Evolutionary conservation across 306 rosid genomes (phyloP).

Genomic region (Hylodesmum podocarpum): DNA sequence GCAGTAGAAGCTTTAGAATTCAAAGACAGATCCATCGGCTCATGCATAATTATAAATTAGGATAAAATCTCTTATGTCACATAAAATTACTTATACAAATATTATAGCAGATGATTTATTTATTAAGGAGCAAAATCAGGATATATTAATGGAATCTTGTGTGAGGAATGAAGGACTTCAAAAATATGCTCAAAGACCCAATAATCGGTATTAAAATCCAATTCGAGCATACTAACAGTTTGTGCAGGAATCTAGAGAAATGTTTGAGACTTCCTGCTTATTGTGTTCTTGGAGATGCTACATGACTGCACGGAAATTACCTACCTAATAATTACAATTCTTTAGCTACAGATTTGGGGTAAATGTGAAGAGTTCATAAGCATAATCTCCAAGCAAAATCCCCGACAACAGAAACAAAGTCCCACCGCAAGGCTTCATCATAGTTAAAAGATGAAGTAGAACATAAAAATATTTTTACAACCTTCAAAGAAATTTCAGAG

Average conservation of each 20-base stretch:
- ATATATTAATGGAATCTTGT: not conserved
- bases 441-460: not conserved
- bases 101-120: not conserved
- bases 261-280: not conserved
- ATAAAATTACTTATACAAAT: not conserved
- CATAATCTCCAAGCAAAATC: not conserved
- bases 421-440: not conserved
- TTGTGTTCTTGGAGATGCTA: not conserved
- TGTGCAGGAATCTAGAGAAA: not conserved
- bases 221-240: slow-evolving; percentile 8
- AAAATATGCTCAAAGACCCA: not conserved
- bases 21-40: not conserved
- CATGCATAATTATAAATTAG: not conserved
- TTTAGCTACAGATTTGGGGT: not conserved
- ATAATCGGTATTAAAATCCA: not conserved
- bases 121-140: not conserved
- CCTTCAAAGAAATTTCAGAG: not conserved
- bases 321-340: not conserved
- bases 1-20: not conserved
- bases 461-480: not conserved
- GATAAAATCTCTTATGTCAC: not conserved
- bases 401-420: slow-evolving; percentile 20
- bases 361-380: not conserved
- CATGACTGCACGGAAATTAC: not conserved
- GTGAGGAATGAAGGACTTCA: not conserved